phyloP scores from a whole-genome alignment of 2,329 filamentous ascomycete species.

The Colletotrichum salicis region DNA sequence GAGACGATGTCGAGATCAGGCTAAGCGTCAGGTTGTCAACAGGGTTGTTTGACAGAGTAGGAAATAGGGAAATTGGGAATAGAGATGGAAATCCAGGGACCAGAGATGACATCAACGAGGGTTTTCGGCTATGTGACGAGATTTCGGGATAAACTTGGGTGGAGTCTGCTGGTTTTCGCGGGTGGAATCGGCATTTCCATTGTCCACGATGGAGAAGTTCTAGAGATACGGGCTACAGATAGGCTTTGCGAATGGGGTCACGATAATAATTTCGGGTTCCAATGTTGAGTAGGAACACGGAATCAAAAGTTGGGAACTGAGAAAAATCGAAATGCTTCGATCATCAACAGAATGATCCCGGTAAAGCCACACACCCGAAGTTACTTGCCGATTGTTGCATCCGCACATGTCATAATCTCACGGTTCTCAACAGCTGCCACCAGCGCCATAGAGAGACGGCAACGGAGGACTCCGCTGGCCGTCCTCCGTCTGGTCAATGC shows the following conservation, averaged over 20 bases:
- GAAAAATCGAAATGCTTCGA: background rate
- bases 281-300: background rate
- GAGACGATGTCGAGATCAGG: background rate
- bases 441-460: background rate
- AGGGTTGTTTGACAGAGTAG: background rate
- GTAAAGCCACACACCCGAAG: constrained; percentile 1
- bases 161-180: constrained; percentile 26
- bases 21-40: constrained; percentile 4
- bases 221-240: background rate
- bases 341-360: background rate
- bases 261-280: constrained; percentile 1
- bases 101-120: constrained; percentile 35
- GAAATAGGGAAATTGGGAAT: background rate
- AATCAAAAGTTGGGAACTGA: background rate
- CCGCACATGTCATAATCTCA: constrained; percentile 14
- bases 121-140: constrained; percentile 35
- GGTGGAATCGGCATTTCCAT: constrained; percentile 29
- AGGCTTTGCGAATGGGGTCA: constrained; percentile 3
- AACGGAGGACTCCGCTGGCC: constrained; percentile 19
- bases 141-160: constrained; percentile 27
- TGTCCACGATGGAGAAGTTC: constrained; percentile 9
- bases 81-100: constrained; percentile 6
- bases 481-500: background rate
- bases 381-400: background rate
- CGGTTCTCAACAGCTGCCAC: background rate